Conservation (phyloP, 1,284 basidiomycete genomes). For the Takashimella koratensis region DNA sequence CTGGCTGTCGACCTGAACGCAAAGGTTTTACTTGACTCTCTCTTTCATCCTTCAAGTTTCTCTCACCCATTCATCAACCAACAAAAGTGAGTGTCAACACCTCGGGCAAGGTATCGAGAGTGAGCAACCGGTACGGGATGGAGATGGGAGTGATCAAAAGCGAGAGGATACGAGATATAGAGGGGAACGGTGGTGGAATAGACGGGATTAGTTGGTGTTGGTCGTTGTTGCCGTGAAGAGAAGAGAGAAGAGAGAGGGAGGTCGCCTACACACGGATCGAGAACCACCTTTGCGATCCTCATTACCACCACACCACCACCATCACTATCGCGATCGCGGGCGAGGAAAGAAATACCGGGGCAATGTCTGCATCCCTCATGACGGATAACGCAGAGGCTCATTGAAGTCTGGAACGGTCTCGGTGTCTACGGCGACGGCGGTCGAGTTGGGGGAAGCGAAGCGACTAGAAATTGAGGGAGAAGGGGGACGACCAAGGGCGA, state of each 20-base stretch:
- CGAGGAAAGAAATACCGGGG: constrained; percentile 45
- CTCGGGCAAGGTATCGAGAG: neutral
- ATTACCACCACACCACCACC: neutral
- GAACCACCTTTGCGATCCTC: neutral
- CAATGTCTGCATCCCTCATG: constrained; percentile 41
- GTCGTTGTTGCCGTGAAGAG: no score
- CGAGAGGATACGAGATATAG: neutral
- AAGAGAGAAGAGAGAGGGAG: neutral
- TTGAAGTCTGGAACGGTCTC: neutral
- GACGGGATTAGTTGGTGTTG: neutral
- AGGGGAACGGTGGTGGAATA: neutral
- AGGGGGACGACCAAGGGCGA: neutral
- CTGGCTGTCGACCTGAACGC: no score
- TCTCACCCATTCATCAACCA: neutral
- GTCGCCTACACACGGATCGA: neutral
- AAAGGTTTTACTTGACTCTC: no score
- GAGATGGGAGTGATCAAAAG: neutral
- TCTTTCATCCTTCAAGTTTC: neutral
- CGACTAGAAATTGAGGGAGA: neutral
- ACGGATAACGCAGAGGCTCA: neutral
- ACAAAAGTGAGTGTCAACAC: neutral
- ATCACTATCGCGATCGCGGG: constrained; percentile 5
- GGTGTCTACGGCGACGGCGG: neutral
- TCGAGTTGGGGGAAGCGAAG: neutral
- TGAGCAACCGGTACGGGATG: neutral